Evolutionary conservation across 73 alveolate species (phyloP), one percentile per base, ranked within the genome.

Genomic region (Uronychia setigera): DNA sequence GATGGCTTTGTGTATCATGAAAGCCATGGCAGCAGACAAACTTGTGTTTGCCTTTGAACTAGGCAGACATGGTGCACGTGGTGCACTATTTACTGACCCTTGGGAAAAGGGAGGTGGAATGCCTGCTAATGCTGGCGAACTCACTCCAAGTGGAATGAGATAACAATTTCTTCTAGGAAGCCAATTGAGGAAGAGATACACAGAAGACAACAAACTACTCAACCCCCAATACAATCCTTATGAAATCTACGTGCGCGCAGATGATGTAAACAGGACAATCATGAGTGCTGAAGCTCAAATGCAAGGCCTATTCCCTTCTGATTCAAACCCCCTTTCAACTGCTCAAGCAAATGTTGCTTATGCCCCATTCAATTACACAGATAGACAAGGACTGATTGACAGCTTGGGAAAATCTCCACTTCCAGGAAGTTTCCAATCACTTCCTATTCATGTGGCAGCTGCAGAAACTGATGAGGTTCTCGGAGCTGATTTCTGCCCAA

Each of bases 211-310:
- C 35, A 78, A 89, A 76, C 46, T 94, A 76, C 79, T 92, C 75
- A 60, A 77, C 60, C 90, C 74, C 31, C 59, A 26, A 0, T 91
- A 78, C 74, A 80, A 92, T 77, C 84, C 84, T 29, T 30, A 77
- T 28, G 93, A 86, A 67, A 77, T 94, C 9, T 87, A 91, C 76
- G 89, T 91, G 19, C 60, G 90, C 74, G 88, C 95, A 0, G 77
- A 93, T 32, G 95, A 94, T 80, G 87, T 35, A 0, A 92, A 94
- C 79, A 92, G 96, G 75, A 94, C 98, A 1, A 84, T 94, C n/a
- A 90, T 91, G 95, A 94, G 98, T 86, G 98, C 96, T 1, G 26
- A 67, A 25, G 28, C 88, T 11, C 81, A 81, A 31, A 33, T 81
- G 26, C 31, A 58, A 27, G 88, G 88, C 27, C 57, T 81, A 74